These are phyloP conservation scores for Cyberlindnera petersonii DNA, from an alignment of 805 yeast species.

Conservation along the genomic window DNA sequence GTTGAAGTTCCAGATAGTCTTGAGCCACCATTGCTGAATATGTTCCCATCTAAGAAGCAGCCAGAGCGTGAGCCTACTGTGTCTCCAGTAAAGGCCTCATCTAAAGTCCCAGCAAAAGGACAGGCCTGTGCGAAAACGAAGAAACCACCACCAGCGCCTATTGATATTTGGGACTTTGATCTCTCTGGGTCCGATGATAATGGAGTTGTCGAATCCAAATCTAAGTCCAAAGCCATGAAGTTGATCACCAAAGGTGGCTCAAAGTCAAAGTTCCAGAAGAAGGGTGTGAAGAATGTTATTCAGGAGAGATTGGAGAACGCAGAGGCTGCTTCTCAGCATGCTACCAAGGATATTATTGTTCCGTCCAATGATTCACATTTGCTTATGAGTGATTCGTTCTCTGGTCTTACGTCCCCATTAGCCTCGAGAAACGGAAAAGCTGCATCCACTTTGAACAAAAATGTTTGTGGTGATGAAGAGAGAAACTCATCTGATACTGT, in stretches of 20 bases:
- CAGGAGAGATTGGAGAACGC: constrained; percentile 15
- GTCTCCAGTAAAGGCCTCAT: neutral
- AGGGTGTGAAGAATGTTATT: constrained; percentile 2
- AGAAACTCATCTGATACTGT: too few species aligned
- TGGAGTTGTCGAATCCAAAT: neutral
- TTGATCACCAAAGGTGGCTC: neutral
- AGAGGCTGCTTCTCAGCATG: neutral
- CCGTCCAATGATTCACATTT: constrained; percentile 3
- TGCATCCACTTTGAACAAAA: neutral
- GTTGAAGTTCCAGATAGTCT: constrained; percentile 16
- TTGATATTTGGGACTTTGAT: constrained; percentile 27
- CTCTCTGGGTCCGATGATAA: constrained; percentile 13
- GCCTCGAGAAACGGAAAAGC: constrained; percentile 7
- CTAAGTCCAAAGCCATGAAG: constrained; percentile 10
- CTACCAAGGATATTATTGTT: constrained; percentile 7
- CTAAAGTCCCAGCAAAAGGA: neutral
- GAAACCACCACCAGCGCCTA: neutral
- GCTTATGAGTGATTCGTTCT: constrained; percentile 9
- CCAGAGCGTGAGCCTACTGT: neutral
- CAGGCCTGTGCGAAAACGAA: neutral
- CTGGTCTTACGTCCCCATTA: constrained; percentile 19
- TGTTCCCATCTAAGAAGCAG: too few species aligned
- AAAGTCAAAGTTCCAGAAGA: neutral
- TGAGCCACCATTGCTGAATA: constrained; percentile 7
- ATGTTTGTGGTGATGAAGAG: constrained; percentile 4